Base-by-base conservation (phyloP, 2,329 filamentous ascomycete genomes). In the Penicillium sp. region DNA sequence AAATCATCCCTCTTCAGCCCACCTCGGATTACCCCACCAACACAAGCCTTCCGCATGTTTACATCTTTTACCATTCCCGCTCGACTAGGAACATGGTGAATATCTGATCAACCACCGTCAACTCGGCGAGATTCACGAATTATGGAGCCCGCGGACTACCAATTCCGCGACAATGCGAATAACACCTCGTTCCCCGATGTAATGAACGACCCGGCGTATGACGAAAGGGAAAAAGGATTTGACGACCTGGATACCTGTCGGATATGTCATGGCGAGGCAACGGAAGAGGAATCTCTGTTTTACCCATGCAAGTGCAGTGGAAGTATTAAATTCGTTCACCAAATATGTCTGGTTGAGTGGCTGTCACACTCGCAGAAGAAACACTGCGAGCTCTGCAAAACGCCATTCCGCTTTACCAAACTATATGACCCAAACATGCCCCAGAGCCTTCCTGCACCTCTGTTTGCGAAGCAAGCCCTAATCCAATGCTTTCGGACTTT, bases 301-400 rank as follows among this genome's bases (percentile, higher is more conserved):
- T 94, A 95, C 71, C 94, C 94, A 6, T 99, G 94, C 86, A 97
- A 97, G 80, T 99, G 94, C 79, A 97, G 91, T 70, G 94, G 94
- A 55, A 97, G 93, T 77, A 99, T 99, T 78, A 97, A 96, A 78
- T 96, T 89, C 69, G 94, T 99, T 59, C 94, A 99, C 73, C 94
- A 99, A 75, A 90, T 95, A 72, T 99, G 94, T 73, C 78, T 99
- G 75, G 96, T 99, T 88, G 92, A 97, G 76, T 99, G 94, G 94
- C 82, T 99, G 22, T 93, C 91, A 47, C 95, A 99, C 75, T 97
- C 94, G 1, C 92, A 99, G 73, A 99, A 99, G 84, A 97, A 97
- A 75, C 90, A 99, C 79, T 99, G 95, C 81, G 94, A 99, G 78
- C 86, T 99, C 35, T 99, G 94, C 85, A 99, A 99, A 79, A 99